These are phyloP conservation scores for Cucurbita moschata DNA, from an alignment of 306 rosid species.

Conservation along the genomic window DNA sequence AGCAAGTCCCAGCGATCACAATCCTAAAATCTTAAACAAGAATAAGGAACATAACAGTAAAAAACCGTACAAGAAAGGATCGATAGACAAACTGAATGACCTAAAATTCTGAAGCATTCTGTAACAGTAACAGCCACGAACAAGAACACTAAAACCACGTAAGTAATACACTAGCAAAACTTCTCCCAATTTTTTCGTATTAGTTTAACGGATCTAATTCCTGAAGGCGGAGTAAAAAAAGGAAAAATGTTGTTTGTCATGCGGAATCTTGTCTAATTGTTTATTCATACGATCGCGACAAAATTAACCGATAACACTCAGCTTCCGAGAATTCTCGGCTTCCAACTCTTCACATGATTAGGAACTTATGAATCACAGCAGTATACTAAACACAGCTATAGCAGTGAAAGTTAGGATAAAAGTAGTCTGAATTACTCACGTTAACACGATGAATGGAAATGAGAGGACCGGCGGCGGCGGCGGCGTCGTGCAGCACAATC, in stretches of 20 bases:
- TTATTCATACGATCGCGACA: neutral
- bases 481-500: conserved; percentile 32
- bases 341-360: neutral
- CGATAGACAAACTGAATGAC: neutral
- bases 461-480: conserved; percentile 32
- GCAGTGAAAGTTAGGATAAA: neutral
- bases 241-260: neutral
- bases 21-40: neutral
- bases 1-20: neutral
- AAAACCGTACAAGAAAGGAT: neutral
- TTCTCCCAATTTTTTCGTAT: neutral
- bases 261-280: neutral
- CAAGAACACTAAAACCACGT: neutral
- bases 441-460: conserved; percentile 29
- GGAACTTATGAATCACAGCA: neutral
- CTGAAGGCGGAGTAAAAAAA: neutral
- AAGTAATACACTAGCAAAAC: neutral
- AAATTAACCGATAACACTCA: neutral
- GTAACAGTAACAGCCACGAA: neutral
- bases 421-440: conserved; percentile 22
- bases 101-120: neutral
- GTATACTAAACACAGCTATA: neutral
- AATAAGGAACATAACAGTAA: neutral
- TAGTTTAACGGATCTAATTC: neutral
- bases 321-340: neutral